These are phyloP conservation scores for Crithidia fasciculata DNA, from an alignment of 208 protist species.

Conservation along the genomic window DNA sequence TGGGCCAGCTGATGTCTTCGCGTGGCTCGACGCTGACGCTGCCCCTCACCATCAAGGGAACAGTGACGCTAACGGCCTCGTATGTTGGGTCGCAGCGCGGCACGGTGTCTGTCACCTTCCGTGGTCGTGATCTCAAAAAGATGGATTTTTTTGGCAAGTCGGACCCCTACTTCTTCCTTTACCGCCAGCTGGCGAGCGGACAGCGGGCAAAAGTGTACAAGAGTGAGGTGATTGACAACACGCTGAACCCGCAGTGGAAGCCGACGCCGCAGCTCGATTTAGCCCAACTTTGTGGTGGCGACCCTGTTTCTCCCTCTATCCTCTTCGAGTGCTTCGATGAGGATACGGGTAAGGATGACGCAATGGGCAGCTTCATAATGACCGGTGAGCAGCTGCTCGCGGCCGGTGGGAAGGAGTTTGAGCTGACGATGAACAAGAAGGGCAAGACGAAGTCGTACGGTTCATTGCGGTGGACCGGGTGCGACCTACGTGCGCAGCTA, in stretches of 20 bases:
- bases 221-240: conserved; percentile 39
- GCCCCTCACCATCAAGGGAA: conserved; percentile 23
- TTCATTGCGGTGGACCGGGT: conserved; percentile 26
- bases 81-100: conserved; percentile 12
- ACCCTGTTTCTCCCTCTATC: conserved; percentile 24
- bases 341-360: conserved; percentile 16
- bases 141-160: conserved; percentile 49
- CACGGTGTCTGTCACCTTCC: conserved; percentile 23
- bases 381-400: conserved; percentile 26
- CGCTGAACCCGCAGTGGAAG: conserved; percentile 46
- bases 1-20: conserved; percentile 33
- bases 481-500: conserved; percentile 17
- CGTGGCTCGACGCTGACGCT: conserved; percentile 22
- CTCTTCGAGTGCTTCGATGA: conserved; percentile 37
- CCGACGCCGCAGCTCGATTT: conserved; percentile 32
- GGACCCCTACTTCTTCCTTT: conserved; percentile 37
- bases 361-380: conserved; percentile 32
- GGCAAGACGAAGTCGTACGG: conserved; percentile 38
- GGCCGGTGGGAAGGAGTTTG: conserved; percentile 19
- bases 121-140: conserved; percentile 40
- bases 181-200: conserved; percentile 23
- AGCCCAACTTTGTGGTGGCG: conserved; percentile 34
- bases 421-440: conserved; percentile 33
- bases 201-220: conserved; percentile 27
- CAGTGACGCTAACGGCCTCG: conserved; percentile 30